Conservation (phyloP, 176 grass and related monocot genomes). For the Carex parvula region DNA sequence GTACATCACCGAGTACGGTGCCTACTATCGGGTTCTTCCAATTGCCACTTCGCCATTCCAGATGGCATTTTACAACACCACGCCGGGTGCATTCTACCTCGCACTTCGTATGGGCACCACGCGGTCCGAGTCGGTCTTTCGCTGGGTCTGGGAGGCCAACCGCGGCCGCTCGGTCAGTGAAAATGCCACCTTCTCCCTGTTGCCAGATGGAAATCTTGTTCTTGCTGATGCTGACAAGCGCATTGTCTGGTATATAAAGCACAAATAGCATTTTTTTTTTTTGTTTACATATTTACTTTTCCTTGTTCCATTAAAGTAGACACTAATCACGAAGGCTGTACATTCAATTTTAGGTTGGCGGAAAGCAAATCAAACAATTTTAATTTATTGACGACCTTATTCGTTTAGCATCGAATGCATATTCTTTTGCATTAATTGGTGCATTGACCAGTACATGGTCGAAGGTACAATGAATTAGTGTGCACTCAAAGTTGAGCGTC, state of each 20-base stretch:
- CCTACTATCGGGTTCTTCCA: slow-evolving; percentile 38
- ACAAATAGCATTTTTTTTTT: too few species aligned
- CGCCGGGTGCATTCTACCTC: slow-evolving; percentile 30
- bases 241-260: slow-evolving; percentile 20
- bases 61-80: slow-evolving; percentile 21
- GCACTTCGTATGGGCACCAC: slow-evolving; percentile 43
- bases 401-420: background rate
- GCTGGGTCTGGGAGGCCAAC: slow-evolving; percentile 46
- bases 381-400: too few species aligned
- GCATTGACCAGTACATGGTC: too few species aligned
- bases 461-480: background rate
- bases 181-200: slow-evolving; percentile 48
- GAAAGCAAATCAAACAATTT: too few species aligned
- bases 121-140: slow-evolving; percentile 35
- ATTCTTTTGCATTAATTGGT: background rate
- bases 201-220: slow-evolving; percentile 36
- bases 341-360: too few species aligned
- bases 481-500: background rate
- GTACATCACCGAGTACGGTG: slow-evolving; percentile 37
- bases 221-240: slow-evolving; percentile 38
- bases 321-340: too few species aligned
- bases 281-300: too few species aligned
- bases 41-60: background rate
- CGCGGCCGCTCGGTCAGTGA: slow-evolving; percentile 32
- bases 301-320: too few species aligned